Evolutionary conservation across 805 yeast genomes (phyloP).

Genomic region (Yamadazyma ubonensis): DNA sequence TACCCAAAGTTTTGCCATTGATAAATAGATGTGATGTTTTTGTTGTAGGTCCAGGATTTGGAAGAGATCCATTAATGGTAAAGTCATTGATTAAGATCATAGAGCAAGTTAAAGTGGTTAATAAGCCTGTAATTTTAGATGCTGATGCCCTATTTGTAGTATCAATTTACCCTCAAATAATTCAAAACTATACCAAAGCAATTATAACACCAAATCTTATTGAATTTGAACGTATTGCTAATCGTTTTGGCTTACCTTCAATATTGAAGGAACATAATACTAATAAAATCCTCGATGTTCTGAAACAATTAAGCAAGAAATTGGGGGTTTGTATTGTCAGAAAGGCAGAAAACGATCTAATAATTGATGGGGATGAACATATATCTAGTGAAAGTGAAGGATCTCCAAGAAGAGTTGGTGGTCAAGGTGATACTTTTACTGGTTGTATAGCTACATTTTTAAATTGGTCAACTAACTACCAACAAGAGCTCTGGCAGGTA

Average conservation of each 20-base stretch:
- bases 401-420: conserved; percentile 82
- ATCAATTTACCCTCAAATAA: conserved; percentile 53
- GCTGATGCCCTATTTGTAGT: conserved; percentile 84
- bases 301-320: conserved; percentile 43
- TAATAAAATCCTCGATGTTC: conserved; percentile 26
- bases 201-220: conserved; percentile 87
- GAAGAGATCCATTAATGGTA: conserved; percentile 73
- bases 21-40: conserved; percentile 73
- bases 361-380: conserved; percentile 49
- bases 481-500: conserved; percentile 54
- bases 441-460: conserved; percentile 82
- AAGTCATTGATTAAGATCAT: conserved; percentile 58
- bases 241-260: conserved; percentile 42
- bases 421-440: conserved; percentile 92
- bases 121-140: conserved; percentile 76
- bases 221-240: conserved; percentile 70
- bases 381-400: conserved; percentile 55
- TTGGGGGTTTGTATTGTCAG: conserved; percentile 63
- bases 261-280: conserved; percentile 19
- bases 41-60: conserved; percentile 92
- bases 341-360: conserved; percentile 70
- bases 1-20: conserved; percentile 56
- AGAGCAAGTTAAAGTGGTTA: conserved; percentile 51
- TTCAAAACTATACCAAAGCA: conserved; percentile 56
- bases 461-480: conserved; percentile 75